Evolutionary conservation across 1,284 basidiomycete genomes (phyloP).

Genomic region (Sporisorium iseilematis-ciliati): DNA sequence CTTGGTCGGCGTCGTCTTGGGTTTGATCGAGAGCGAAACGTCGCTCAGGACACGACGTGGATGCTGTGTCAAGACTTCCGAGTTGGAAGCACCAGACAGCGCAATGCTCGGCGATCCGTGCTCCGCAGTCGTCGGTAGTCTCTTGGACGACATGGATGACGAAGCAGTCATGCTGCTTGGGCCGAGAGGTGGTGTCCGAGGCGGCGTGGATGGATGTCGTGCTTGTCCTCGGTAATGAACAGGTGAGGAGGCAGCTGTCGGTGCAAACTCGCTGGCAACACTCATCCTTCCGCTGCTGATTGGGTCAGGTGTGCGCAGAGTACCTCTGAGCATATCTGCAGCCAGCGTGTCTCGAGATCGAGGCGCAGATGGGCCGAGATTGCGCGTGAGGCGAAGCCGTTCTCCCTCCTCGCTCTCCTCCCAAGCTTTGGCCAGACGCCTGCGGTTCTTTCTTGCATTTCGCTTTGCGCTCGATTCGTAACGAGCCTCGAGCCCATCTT

Average conservation of each 20-base stretch:
- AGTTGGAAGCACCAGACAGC: conserved; percentile 15
- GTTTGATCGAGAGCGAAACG: conserved; percentile 53
- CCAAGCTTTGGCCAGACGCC: conserved; percentile 62
- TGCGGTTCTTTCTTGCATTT: conserved; percentile 55
- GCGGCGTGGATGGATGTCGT: conserved; percentile 46
- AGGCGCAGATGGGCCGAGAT: conserved; percentile 22
- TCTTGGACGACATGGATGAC: conserved; percentile 40
- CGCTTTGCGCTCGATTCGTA: conserved; percentile 48
- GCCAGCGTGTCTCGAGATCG: conserved; percentile 13
- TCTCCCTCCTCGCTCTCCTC: conserved; percentile 63
- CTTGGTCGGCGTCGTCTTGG: conserved; percentile 3
- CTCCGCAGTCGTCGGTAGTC: conserved; percentile 8
- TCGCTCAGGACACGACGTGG: conserved; percentile 57
- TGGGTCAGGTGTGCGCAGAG: conserved; percentile 36
- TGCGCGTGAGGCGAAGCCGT: conserved; percentile 37
- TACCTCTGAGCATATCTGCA: conserved; percentile 9
- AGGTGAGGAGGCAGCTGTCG: conserved; percentile 38
- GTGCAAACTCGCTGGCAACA: conserved; percentile 39
- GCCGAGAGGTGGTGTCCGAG: conserved; percentile 38
- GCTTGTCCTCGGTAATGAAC: conserved; percentile 38
- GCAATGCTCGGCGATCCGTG: conserved; percentile 16
- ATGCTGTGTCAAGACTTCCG: conserved; percentile 22
- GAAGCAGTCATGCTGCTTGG: conserved; percentile 34
- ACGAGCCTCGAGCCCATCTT: conserved; percentile 44
- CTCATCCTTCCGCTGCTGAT: conserved; percentile 43